Conservation (phyloP, 352 stramenopile species). For the Thraustochytrium striatum region DNA sequence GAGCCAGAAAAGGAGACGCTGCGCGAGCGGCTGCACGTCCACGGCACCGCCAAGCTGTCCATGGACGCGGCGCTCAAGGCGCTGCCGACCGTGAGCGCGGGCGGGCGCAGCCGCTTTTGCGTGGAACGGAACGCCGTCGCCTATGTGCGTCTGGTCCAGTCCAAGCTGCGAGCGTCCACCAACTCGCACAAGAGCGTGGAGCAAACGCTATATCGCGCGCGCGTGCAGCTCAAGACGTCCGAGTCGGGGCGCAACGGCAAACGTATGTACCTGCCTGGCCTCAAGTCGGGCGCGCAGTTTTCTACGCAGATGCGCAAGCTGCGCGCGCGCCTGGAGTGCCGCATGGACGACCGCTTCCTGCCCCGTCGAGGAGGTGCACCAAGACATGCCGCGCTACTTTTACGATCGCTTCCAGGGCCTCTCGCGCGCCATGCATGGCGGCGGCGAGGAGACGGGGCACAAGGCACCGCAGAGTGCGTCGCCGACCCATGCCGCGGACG, state of each 20-base stretch:
- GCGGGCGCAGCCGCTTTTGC: neutral
- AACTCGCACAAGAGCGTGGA: neutral
- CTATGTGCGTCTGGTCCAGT: conserved; percentile 6
- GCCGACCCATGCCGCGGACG: too few species aligned
- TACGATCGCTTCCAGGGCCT: conserved; percentile 8
- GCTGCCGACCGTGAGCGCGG: neutral
- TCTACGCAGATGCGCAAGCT: neutral
- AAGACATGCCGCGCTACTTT: neutral
- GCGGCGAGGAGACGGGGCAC: too few species aligned
- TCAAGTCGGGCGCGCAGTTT: conserved; percentile 21
- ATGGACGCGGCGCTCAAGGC: neutral
- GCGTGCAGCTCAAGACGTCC: conserved; percentile 38
- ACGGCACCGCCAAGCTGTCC: neutral
- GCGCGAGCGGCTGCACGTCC: neutral
- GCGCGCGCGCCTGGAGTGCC: neutral
- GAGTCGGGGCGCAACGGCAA: conserved; percentile 16
- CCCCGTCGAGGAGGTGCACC: conserved; percentile 23
- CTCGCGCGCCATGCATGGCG: too few species aligned
- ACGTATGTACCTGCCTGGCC: neutral
- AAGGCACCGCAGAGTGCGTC: too few species aligned
- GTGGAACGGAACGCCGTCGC: conserved; percentile 1
- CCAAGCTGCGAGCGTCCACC: neutral
- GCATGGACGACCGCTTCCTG: conserved; percentile 11
- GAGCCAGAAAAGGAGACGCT: neutral
- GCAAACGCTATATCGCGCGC: neutral